Percentiles rank a stretch among this genome's conserved stretches.
These are phyloP conservation scores for Microbotryum lychnidis-dioicae DNA, from an alignment of 1,284 basidiomycete genomes.

Conservation along the genomic window DNA sequence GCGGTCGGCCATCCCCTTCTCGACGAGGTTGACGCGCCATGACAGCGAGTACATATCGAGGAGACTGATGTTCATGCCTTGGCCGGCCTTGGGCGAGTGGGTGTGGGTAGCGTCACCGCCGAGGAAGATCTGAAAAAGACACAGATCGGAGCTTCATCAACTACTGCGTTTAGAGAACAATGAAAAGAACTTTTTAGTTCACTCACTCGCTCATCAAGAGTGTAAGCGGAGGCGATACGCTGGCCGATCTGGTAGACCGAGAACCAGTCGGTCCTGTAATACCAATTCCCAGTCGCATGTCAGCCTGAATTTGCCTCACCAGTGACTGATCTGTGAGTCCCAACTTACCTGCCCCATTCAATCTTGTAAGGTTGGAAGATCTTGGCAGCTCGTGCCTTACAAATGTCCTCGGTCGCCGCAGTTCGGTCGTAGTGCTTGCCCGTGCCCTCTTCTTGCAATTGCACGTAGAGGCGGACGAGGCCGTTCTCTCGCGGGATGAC, in stretches of 20 bases:
- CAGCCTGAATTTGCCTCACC: slow-evolving; percentile 17
- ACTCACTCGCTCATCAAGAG: slow-evolving; percentile 31
- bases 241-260: slow-evolving; percentile 30
- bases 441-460: slow-evolving; percentile 31
- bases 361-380: slow-evolving; percentile 43
- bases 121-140: slow-evolving; percentile 35
- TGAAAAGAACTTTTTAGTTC: too few species aligned
- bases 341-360: slow-evolving; percentile 41
- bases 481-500: slow-evolving; percentile 36
- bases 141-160: too few species aligned
- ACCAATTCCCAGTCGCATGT: background rate
- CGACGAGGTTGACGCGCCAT: slow-evolving; percentile 43
- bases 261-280: slow-evolving; percentile 19
- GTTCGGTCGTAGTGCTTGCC: slow-evolving; percentile 24
- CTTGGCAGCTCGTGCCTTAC: slow-evolving; percentile 40
- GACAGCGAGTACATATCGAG: slow-evolving; percentile 43
- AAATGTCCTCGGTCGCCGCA: slow-evolving; percentile 40
- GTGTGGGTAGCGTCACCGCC: slow-evolving; percentile 44
- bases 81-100: slow-evolving; percentile 42
- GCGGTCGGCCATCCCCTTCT: slow-evolving; percentile 41
- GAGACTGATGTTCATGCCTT: slow-evolving; percentile 44
- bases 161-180: too few species aligned
- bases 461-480: slow-evolving; percentile 38
- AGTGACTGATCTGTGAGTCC: slow-evolving; percentile 38
- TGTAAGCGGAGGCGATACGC: slow-evolving; percentile 35